Evolutionary conservation across 192 early-diverging fungal genomes (phyloP).

Genomic region (Chytriomyces sp.): DNA sequence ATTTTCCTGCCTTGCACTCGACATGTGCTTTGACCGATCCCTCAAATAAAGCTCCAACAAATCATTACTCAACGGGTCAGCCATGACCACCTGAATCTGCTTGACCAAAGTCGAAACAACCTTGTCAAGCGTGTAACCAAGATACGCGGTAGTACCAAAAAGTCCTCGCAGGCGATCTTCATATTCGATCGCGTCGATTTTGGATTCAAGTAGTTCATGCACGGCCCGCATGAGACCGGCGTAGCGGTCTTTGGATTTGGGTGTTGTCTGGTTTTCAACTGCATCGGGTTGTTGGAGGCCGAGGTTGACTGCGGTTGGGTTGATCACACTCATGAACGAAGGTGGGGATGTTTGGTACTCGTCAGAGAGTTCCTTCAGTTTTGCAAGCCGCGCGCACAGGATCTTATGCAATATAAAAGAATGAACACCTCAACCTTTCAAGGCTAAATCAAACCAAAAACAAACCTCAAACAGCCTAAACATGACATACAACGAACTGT

Average conservation of each 20-base stretch:
- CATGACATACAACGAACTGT: constrained; percentile 85
- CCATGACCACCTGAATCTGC: constrained; percentile 69
- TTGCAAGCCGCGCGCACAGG: constrained; percentile 80
- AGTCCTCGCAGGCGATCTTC: constrained; percentile 87
- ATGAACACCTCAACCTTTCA: no score
- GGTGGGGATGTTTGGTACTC: constrained; percentile 60
- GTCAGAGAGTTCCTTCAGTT: constrained; percentile 76
- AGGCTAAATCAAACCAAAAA: constrained; percentile 21
- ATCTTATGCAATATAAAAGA: no score
- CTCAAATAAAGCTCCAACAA: constrained; percentile 51
- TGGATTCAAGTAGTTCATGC: constrained; percentile 77
- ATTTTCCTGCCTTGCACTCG: constrained; percentile 54
- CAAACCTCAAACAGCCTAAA: constrained; percentile 83
- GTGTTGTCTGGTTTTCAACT: constrained; percentile 11
- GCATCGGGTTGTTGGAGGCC: constrained; percentile 46
- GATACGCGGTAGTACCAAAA: constrained; percentile 88
- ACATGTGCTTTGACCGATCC: constrained; percentile 50
- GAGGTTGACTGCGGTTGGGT: constrained; percentile 64
- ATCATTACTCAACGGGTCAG: constrained; percentile 69
- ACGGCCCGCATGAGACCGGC: constrained; percentile 74
- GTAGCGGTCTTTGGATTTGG: constrained; percentile 70
- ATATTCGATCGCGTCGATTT: constrained; percentile 80
- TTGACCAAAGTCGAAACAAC: constrained; percentile 81
- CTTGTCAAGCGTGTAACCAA: constrained; percentile 90
- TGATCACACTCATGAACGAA: constrained; percentile 53